phyloP scores from a whole-genome alignment of 2,329 filamentous ascomycete genomes.

The Sphaerulina musiva region DNA sequence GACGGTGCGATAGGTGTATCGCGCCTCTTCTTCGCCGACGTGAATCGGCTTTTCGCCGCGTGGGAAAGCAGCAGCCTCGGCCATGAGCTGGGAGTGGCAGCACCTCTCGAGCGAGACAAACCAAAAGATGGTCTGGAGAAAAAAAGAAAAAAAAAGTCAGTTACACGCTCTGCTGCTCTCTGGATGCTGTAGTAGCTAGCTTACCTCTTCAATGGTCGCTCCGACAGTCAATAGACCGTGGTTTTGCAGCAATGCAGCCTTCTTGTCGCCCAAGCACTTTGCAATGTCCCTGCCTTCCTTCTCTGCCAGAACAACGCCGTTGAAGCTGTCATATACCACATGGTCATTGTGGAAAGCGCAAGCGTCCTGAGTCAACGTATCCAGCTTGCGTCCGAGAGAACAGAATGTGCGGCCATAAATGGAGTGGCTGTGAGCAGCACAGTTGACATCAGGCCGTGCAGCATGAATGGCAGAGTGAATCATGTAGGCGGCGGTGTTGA shows the following conservation, averaged over 20 bases:
- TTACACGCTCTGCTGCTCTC: neutral
- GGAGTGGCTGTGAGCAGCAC: conserved; percentile 42
- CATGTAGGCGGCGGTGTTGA: conserved; percentile 44
- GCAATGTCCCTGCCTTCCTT: conserved; percentile 44
- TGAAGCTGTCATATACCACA: conserved; percentile 41
- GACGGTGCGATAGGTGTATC: conserved; percentile 59
- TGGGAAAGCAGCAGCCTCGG: conserved; percentile 55
- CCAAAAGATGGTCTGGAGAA: conserved; percentile 30
- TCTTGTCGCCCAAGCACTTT: conserved; percentile 35
- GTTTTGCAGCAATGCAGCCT: conserved; percentile 40
- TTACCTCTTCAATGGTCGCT: conserved; percentile 36
- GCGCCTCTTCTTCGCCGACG: conserved; percentile 62
- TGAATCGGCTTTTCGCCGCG: conserved; percentile 59
- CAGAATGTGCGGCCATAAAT: conserved; percentile 42
- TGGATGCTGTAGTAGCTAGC: neutral
- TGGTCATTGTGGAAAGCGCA: conserved; percentile 40
- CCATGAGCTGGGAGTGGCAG: conserved; percentile 42
- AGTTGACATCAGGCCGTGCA: conserved; percentile 41
- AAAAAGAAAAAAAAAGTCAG: neutral
- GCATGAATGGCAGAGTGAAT: conserved; percentile 41
- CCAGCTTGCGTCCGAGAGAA: conserved; percentile 38
- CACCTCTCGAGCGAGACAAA: conserved; percentile 39
- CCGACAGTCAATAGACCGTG: conserved; percentile 44
- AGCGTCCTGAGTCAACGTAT: conserved; percentile 42
- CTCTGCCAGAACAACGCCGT: conserved; percentile 42